Evolutionary conservation across 1,139 yeast species (phyloP), one percentile per base, ranked within the genome.

Genomic region (Zygosaccharomyces sapae): DNA sequence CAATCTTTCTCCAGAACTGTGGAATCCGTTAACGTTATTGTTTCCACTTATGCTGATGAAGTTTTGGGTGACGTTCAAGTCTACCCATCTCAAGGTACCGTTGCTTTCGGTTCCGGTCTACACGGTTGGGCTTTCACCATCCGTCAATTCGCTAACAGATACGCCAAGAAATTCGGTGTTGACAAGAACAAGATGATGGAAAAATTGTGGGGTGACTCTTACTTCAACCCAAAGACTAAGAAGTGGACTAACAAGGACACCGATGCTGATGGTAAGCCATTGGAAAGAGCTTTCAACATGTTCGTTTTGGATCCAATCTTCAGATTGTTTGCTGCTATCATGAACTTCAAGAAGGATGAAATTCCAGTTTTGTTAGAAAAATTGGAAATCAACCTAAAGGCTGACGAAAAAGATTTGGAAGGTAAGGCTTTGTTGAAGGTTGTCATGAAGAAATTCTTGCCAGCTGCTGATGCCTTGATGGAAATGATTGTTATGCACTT

Each of bases 71-170:
- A 92, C 70, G 84, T 81, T 69, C 97, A 90, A 81, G 98, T 92
- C 64, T 90, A 84, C 95, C 98, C 98, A 76, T 95, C 92, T 74
- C 77, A 77, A 74, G 98, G 98, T 80, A 92, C 97, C 75, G 97
- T 92, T 72, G 98, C 98, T 63, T 92, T 92, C 77, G 97, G 96
- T 80, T 92, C 98, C 75, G 98, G 97, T 85, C 82, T 92, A 72
- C 98, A 92, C 84, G 98, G 98, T 77, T 92, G 98, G 98, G 97
- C 97, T 73, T 92, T 92, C 92, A 92, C 98, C 69, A 85, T 92
- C 72, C 89, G 98, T 79, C 98, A 92, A 81, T 92, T 92, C 68
- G 98, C 98, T 70, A 76, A 79, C 77, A 88, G 96, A 80, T 92
- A 92, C 84, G 83, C 96, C 74, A 89, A 90, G 89, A 92, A 92